These are phyloP conservation scores for Talaromyces sp. DNA, from an alignment of 2,329 filamentous ascomycete species.

Conservation along the genomic window DNA sequence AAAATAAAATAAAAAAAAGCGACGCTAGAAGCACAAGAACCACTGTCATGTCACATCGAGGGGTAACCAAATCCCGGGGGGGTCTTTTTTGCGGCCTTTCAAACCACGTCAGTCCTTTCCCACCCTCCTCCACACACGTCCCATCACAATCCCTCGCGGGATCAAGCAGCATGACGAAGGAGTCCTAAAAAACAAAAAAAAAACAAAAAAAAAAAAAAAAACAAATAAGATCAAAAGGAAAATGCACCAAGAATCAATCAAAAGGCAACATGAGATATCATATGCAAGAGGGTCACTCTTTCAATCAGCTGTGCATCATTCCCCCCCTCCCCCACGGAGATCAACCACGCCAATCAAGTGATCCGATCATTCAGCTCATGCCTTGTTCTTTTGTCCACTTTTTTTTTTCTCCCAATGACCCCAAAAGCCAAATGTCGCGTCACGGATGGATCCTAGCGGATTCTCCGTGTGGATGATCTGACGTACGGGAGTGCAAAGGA, in stretches of 20 bases:
- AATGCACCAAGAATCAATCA: background rate
- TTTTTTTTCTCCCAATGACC: background rate
- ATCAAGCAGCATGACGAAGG: background rate
- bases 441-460: slow-evolving; percentile 15
- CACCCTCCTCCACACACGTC: background rate
- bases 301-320: background rate
- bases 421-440: slow-evolving; percentile 3
- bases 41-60: slow-evolving; percentile 14
- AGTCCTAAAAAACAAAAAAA: background rate
- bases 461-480: slow-evolving; percentile 19
- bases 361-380: background rate
- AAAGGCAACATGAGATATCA: slow-evolving; percentile 31
- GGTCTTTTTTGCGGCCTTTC: background rate
- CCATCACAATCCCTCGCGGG: no score
- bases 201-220: background rate
- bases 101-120: slow-evolving; percentile 5
- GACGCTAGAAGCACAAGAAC: slow-evolving; percentile 5
- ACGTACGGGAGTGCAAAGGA: slow-evolving; percentile 15
- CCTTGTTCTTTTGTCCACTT: background rate
- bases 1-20: background rate
- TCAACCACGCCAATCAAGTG: background rate
- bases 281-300: slow-evolving; percentile 28
- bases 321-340: background rate
- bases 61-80: slow-evolving; percentile 6
- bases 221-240: background rate